Evolutionary conservation across 2,329 filamentous ascomycete species (phyloP), one percentile per base, ranked within the genome.

Genomic region (Aspergillus texensis): DNA sequence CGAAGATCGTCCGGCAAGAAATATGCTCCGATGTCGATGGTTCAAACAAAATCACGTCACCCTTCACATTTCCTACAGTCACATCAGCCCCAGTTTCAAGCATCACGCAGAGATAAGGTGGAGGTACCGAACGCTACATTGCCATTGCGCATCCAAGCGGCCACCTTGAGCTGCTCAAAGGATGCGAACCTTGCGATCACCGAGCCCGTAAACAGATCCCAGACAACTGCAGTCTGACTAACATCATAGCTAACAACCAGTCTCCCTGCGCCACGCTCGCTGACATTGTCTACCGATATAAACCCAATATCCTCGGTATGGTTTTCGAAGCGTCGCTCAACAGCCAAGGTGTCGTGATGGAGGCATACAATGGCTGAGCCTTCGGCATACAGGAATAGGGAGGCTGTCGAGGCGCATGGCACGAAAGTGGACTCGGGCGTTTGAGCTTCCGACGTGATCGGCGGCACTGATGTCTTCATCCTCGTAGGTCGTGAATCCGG

Each of bases 91-190:
- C 6, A 26, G n/a, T 3, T 2, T 6, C n/a, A 36, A 4, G 11
- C 11, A 12, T 8, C 34, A 60, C 73, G 41, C 19, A 10, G 11
- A 26, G 14, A 2, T 6, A 12, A 1, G 30, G 11, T 3, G 12
- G 48, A 89, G 78, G 9, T 84, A 97, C 94, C 95, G 83, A 98
- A 98, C 43, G 93, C 94, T 69, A 99, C 90, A 80, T 97, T 96
- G 60, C 95, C 95, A 80, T 97, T 97, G 52, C 90, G 87, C 94
- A 99, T 97, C 93, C 95, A 99, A 14, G 91, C 85, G 43, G 94
- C 94, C 34, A 92, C 90, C 26, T 89, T 89, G 67, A 98, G 85
- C 68, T 91, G 88, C 73, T 96, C 93, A 74, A 96, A 97, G 0
- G 94, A 95, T 28, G 90, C 89, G 80, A 98, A 98, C n/a, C 94